Percentiles rank a stretch among this genome's conserved stretches.
These are phyloP conservation scores for Polyplosphaeria fusca DNA, from an alignment of 495 filamentous ascomycete species.

Conservation along the genomic window DNA sequence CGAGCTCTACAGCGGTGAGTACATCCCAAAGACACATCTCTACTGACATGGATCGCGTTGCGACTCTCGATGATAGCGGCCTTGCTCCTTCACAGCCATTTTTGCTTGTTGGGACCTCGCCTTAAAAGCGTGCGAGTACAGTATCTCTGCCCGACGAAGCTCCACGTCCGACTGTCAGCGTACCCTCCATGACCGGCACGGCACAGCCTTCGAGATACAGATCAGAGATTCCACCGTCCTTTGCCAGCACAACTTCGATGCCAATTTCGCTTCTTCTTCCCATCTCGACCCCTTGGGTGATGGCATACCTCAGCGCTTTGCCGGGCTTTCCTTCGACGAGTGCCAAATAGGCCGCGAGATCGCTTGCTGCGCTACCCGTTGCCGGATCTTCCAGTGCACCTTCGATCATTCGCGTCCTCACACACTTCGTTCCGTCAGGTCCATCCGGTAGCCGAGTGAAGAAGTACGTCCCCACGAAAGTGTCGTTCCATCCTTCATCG, in stretches of 20 bases:
- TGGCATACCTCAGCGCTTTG: conserved; percentile 45
- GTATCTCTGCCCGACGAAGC: too few species aligned
- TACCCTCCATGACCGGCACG: conserved; percentile 42
- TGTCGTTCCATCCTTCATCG: conserved; percentile 57
- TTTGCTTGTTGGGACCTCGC: too few species aligned
- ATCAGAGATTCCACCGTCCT: conserved; percentile 31
- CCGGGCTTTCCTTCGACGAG: conserved; percentile 42
- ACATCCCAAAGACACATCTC: too few species aligned
- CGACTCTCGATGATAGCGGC: too few species aligned
- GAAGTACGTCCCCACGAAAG: conserved; percentile 56
- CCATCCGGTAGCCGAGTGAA: conserved; percentile 46
- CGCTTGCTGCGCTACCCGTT: conserved; percentile 62
- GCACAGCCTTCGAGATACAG: conserved; percentile 38
- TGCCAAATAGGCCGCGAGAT: conserved; percentile 56
- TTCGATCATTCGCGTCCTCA: conserved; percentile 55
- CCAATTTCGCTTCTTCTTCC: conserved; percentile 62
- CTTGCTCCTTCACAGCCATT: too few species aligned
- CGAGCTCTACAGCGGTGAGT: too few species aligned
- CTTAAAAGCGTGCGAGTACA: too few species aligned
- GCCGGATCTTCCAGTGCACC: conserved; percentile 63
- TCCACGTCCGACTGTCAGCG: conserved; percentile 16
- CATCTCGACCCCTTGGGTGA: conserved; percentile 80
- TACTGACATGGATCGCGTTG: too few species aligned
- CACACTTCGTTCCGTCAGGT: conserved; percentile 33
- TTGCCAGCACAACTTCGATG: conserved; percentile 43